These are phyloP conservation scores for Pseudoscleropodium purum DNA, from an alignment of 225 moss, liverwort and hornwort species.

Conservation along the genomic window DNA sequence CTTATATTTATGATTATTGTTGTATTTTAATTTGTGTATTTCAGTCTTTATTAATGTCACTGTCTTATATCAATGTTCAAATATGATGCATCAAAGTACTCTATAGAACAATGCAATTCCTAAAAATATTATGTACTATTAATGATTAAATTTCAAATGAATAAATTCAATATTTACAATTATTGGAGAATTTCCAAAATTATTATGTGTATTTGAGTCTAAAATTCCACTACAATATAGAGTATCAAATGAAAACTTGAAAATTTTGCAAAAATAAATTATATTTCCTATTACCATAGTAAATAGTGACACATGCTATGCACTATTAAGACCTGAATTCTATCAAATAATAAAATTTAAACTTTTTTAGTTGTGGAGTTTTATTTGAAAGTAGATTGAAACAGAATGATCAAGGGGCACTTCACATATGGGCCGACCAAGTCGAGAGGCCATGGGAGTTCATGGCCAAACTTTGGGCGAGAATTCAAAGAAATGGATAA, in stretches of 20 bases:
- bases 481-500: too few relatives aligned
- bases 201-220: neutral
- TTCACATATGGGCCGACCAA: too few relatives aligned
- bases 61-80: neutral
- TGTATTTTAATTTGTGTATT: neutral
- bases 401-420: neutral
- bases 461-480: too few relatives aligned
- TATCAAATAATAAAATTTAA: neutral
- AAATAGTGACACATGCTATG: neutral
- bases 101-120: neutral
- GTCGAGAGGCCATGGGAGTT: too few relatives aligned
- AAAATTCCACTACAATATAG: neutral
- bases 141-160: neutral
- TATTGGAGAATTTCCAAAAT: neutral
- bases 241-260: neutral
- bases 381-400: neutral
- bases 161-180: too few relatives aligned
- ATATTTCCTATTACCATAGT: neutral
- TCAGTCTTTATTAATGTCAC: neutral
- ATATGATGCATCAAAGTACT: neutral
- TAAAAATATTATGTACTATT: neutral
- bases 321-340: neutral
- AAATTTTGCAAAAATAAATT: neutral
- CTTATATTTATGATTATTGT: neutral
- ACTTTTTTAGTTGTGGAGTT: neutral